Evolutionary conservation across 139 green algal species (phyloP), one percentile per base, ranked within the genome.

Genomic region (Chlamydomonas schloesseri): DNA sequence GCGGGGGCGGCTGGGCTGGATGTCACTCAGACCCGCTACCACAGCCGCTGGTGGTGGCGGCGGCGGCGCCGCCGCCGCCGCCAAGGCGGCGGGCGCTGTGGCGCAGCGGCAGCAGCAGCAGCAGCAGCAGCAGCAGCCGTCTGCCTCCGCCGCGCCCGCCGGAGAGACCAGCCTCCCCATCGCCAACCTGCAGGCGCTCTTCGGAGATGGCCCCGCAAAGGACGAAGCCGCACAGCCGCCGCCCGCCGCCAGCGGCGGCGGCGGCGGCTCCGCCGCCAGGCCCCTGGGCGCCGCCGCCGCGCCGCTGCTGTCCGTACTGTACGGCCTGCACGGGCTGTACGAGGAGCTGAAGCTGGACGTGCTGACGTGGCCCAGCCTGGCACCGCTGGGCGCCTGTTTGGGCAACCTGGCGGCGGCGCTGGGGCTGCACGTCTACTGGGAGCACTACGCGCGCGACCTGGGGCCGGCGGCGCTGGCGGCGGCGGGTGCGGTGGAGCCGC

Each of bases 291-390:
- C 62, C 13, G 86, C 87, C 5, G 68, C 78, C 33, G 86, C 84
- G 91, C 81, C 65, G 24, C 68, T 85, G 21, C 79, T 85, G 36
- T 47, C 81, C 37, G 89, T 89, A 1, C 88, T 97, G 79, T 71
- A 90, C 28, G 93, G 89, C 0, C 71, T 98, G 53, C 95, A 98
- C 74, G 91, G 91, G 8, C 36, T 96, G 36, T 97, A 97, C 62
- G 93, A 96, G 84, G 94, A 97, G 68, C 89, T 88, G 67, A 97
- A 97, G 86, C 90, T 98, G 88, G 71, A 90, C 79, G 36, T 91
- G 62, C 69, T 92, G 72, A 68, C 77, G 23, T 91, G 88, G 95
- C 89, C 89, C 5, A 80, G 92, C 74, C 85, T 97, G 88, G 81
- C 47, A 4, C 72, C 69, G 3, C 68, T 95, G 29, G 90, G 89